Conservation (phyloP, 2,329 filamentous ascomycete species). For the Xylaria sp. region DNA sequence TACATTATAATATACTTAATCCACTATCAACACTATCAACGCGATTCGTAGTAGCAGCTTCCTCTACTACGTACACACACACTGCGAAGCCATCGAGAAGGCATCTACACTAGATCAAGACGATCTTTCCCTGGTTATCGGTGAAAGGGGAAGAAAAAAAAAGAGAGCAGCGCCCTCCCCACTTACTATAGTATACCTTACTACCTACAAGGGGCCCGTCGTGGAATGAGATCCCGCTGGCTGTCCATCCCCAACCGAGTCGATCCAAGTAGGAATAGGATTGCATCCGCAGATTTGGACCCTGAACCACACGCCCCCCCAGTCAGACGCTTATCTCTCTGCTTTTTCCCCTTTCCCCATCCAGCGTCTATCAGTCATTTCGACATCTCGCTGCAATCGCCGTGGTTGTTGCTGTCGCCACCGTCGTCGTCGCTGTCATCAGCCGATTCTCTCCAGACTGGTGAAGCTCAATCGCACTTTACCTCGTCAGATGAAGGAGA, state of each 20-base stretch:
- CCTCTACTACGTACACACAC: too few species aligned
- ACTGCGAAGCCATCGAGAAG: constrained; percentile 3
- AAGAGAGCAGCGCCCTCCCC: not conserved
- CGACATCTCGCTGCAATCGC: constrained; percentile 12
- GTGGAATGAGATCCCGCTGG: constrained; percentile 30
- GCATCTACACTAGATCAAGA: not conserved
- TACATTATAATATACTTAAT: not conserved
- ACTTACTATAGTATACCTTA: not conserved
- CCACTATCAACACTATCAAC: not conserved
- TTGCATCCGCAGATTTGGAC: constrained; percentile 38
- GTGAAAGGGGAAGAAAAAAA: not conserved
- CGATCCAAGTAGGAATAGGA: constrained; percentile 33
- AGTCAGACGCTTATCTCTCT: constrained; percentile 39
- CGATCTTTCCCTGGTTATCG: constrained; percentile 1
- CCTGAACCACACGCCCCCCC: constrained; percentile 38
- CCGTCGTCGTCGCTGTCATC: constrained; percentile 25
- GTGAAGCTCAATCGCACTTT: constrained; percentile 33
- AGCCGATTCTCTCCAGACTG: constrained; percentile 28
- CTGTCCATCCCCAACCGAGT: constrained; percentile 27
- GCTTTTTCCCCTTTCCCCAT: constrained; percentile 33
- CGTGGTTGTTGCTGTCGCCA: constrained; percentile 11
- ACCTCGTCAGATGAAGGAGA: constrained; percentile 38
- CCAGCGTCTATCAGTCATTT: constrained; percentile 32
- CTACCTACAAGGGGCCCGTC: constrained; percentile 1
- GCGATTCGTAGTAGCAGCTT: not conserved